Conservation (phyloP, 2,329 filamentous ascomycete species). For the Paecilomyces fulvus region DNA sequence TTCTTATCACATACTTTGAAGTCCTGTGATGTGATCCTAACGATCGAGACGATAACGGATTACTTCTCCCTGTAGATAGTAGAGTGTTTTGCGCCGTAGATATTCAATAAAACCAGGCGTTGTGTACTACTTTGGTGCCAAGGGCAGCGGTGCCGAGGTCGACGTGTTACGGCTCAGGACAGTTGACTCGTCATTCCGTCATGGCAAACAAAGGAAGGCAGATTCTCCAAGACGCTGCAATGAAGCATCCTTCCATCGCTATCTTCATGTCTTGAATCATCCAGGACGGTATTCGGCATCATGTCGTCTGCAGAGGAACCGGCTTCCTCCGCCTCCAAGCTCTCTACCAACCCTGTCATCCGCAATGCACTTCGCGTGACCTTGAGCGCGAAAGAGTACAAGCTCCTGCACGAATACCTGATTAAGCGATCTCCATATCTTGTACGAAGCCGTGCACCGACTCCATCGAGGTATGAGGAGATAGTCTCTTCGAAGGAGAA, state of each 20-base stretch:
- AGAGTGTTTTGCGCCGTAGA: not conserved
- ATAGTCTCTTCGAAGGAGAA: slow-evolving; percentile 49
- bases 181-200: not conserved
- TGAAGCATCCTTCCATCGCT: not conserved
- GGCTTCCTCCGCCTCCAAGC: not conserved
- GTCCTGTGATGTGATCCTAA: not conserved
- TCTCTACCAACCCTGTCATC: slow-evolving; percentile 57
- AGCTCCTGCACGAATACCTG: slow-evolving; percentile 72
- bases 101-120: not conserved
- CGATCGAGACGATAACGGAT: not conserved
- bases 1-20: not conserved
- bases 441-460: slow-evolving; percentile 46
- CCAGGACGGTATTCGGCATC: slow-evolving; percentile 1
- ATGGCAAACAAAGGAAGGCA: not conserved
- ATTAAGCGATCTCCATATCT: slow-evolving; percentile 59
- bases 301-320: slow-evolving; percentile 17
- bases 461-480: slow-evolving; percentile 44
- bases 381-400: slow-evolving; percentile 75
- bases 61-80: not conserved
- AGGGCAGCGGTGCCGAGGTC: not conserved
- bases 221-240: not conserved
- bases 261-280: not conserved
- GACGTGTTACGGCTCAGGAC: not conserved
- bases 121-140: not conserved
- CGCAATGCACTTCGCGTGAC: slow-evolving; percentile 83